Evolutionary conservation across 176 grass and related monocot species (phyloP).

Genomic region (Paspalum vaginatum): DNA sequence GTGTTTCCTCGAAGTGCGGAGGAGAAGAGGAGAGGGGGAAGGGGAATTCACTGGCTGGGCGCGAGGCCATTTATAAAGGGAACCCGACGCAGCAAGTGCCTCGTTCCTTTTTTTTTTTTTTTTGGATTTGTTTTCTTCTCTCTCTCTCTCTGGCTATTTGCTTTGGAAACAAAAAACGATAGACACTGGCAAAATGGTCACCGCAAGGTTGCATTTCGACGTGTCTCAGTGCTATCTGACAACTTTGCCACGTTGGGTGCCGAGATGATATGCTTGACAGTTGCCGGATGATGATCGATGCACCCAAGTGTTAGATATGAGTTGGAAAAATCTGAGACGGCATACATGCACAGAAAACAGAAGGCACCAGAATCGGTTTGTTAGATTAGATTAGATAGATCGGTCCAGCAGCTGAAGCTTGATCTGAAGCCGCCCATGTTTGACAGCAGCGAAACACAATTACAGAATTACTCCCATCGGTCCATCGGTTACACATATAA

Average conservation of each 20-base stretch:
- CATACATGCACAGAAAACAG: not conserved
- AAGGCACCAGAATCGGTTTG: conserved; percentile 3
- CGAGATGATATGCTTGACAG: conserved; percentile 7
- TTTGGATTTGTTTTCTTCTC: not conserved
- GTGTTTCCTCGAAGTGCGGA: conserved; percentile 60
- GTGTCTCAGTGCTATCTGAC: conserved; percentile 29
- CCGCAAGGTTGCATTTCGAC: conserved; percentile 17
- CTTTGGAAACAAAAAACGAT: conserved; percentile 22
- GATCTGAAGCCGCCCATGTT: not conserved
- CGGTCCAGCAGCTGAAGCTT: not conserved
- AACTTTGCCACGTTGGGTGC: conserved; percentile 8
- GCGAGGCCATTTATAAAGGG: conserved; percentile 62
- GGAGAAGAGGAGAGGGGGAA: conserved; percentile 9
- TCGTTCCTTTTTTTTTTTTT: not conserved
- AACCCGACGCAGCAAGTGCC: not conserved
- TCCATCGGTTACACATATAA: not conserved
- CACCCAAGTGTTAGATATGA: not conserved
- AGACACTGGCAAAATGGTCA: conserved; percentile 4
- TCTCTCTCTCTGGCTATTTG: not conserved
- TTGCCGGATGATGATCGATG: not conserved
- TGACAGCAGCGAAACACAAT: not conserved
- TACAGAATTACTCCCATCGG: not conserved
- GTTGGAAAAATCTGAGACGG: not conserved
- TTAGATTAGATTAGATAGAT: not conserved
- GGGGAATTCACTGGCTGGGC: conserved; percentile 23